Conservation (phyloP, 495 filamentous ascomycete genomes). For the Xylaria longipes region DNA sequence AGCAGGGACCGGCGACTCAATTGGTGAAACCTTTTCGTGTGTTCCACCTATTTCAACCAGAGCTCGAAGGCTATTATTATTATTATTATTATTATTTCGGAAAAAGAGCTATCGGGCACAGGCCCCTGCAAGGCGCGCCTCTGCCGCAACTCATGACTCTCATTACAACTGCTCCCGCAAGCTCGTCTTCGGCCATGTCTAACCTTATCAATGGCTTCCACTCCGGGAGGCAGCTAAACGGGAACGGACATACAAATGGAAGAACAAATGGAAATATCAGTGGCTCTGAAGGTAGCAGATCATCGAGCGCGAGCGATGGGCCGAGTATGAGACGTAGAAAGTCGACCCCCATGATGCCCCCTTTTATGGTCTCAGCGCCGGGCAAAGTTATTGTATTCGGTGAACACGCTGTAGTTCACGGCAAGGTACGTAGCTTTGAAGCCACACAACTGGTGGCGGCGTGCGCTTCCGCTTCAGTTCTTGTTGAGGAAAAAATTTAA, state of each 20-base stretch:
- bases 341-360: slow-evolving; percentile 71
- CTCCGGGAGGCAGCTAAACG: slow-evolving; percentile 35
- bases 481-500: background rate
- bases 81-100: too few relatives aligned
- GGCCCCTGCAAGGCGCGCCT: slow-evolving; percentile 5
- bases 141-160: slow-evolving; percentile 27
- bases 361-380: slow-evolving; percentile 97
- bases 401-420: slow-evolving; percentile 95
- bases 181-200: slow-evolving; percentile 33
- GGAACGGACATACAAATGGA: slow-evolving; percentile 33
- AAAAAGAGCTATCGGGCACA: background rate
- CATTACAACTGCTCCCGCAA: slow-evolving; percentile 29
- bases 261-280: slow-evolving; percentile 30
- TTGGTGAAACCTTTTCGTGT: background rate
- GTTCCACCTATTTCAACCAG: background rate
- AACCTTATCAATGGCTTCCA: slow-evolving; percentile 41
- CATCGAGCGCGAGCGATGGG: slow-evolving; percentile 33
- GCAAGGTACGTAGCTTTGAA: slow-evolving; percentile 65
- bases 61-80: slow-evolving; percentile 2
- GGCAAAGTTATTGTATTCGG: slow-evolving; percentile 98
- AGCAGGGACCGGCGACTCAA: slow-evolving; percentile 1
- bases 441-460: background rate
- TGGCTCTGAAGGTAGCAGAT: slow-evolving; percentile 31
- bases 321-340: slow-evolving; percentile 54
- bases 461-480: background rate